phyloP scores from a whole-genome alignment of 2,329 filamentous ascomycete genomes.

The Stagonosporopsis vannaccii region DNA sequence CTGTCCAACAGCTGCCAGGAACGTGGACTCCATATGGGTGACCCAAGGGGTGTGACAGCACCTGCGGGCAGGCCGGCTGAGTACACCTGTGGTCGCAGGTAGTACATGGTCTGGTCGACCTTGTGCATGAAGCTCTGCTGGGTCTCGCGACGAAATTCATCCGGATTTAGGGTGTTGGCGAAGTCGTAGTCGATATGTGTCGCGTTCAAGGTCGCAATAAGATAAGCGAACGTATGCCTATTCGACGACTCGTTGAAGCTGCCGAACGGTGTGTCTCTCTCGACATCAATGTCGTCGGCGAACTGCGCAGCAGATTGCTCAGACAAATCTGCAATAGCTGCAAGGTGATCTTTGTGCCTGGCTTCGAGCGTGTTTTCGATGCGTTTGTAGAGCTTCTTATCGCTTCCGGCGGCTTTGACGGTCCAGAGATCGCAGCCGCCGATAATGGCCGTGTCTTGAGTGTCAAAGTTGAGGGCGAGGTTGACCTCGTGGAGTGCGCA shows the following conservation, averaged over 20 bases:
- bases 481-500: conserved; percentile 91
- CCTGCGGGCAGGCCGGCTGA: conserved; percentile 52
- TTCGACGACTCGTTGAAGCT: conserved; percentile 86
- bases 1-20: conserved; percentile 95
- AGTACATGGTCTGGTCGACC: conserved; percentile 84
- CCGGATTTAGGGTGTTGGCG: conserved; percentile 85
- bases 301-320: conserved; percentile 79
- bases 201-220: conserved; percentile 95
- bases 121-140: conserved; percentile 83
- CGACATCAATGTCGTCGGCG: conserved; percentile 73
- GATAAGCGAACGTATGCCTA: conserved; percentile 90
- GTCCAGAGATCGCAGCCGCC: conserved; percentile 97
- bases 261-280: conserved; percentile 89
- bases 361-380: conserved; percentile 92
- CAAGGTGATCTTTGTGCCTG: conserved; percentile 86
- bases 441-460: conserved; percentile 87
- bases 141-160: conserved; percentile 87
- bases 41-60: conserved; percentile 57
- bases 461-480: conserved; percentile 93
- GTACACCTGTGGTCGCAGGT: conserved; percentile 71
- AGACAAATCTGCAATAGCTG: conserved; percentile 85
- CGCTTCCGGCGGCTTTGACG: conserved; percentile 91
- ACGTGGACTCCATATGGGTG: conserved; percentile 80
- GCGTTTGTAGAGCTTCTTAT: conserved; percentile 96
- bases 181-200: conserved; percentile 98